Conservation (phyloP, 1,139 yeast species). For the Saccharomyces hybrid region DNA sequence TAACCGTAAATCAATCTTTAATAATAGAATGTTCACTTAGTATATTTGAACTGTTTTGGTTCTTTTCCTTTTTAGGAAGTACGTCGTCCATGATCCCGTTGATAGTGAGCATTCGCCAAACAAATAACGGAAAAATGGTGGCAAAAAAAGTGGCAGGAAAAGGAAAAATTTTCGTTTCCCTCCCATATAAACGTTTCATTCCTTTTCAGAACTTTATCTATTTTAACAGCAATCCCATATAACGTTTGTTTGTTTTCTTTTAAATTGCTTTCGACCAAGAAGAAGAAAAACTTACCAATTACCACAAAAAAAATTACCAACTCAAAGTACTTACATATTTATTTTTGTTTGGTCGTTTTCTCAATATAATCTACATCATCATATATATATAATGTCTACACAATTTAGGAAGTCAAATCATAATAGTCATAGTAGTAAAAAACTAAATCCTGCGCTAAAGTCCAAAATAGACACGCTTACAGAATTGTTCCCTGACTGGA, state of each 20-base stretch:
- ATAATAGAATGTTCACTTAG: background rate
- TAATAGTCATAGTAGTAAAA: slow-evolving; percentile 16
- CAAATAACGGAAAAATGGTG: background rate
- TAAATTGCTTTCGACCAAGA: background rate
- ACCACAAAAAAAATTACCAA: background rate
- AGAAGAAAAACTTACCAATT: background rate
- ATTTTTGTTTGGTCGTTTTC: slow-evolving; percentile 1
- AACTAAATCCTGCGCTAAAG: slow-evolving; percentile 38
- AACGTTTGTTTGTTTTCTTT: background rate
- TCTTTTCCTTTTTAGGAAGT: background rate
- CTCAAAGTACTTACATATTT: background rate
- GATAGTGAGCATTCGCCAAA: background rate
- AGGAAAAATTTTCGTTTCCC: background rate
- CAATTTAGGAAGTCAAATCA: slow-evolving; percentile 1
- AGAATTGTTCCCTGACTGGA: slow-evolving; percentile 95
- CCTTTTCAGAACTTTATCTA: background rate
- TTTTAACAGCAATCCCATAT: background rate
- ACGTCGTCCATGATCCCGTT: background rate
- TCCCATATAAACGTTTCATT: background rate
- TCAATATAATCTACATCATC: slow-evolving; percentile 1
- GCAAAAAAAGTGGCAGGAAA: background rate
- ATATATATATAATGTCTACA: background rate
- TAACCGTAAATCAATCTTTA: background rate
- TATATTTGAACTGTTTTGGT: background rate
- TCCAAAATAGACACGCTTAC: slow-evolving; percentile 52